These are phyloP conservation scores for Croton setiger DNA, from an alignment of 441 rosid genomes.

Conservation along the genomic window DNA sequence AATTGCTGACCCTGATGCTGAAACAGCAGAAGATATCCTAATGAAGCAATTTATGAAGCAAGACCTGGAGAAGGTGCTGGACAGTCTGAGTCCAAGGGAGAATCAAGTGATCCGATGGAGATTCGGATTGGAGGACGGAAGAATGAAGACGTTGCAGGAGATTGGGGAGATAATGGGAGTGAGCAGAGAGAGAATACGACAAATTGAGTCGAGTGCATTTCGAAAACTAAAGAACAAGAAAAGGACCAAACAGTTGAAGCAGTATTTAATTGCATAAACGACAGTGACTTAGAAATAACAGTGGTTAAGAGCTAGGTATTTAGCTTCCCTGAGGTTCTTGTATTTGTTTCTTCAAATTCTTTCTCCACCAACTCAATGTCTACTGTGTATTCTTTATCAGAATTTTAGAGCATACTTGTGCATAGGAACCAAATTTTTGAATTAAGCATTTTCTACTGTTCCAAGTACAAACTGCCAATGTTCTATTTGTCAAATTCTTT, in stretches of 20 bases:
- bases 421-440: conserved; percentile 28
- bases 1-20: conserved; percentile 72
- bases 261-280: conserved; percentile 45
- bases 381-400: conserved; percentile 16
- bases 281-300: neutral
- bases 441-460: conserved; percentile 6
- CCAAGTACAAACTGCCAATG: neutral
- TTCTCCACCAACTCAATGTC: conserved; percentile 12
- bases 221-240: conserved; percentile 84
- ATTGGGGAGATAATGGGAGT: conserved; percentile 81
- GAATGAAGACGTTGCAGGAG: conserved; percentile 89
- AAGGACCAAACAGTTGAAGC: conserved; percentile 67
- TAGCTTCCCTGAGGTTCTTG: conserved; percentile 19
- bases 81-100: conserved; percentile 63
- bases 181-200: conserved; percentile 86
- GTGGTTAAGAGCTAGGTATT: conserved; percentile 8
- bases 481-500: too few species aligned
- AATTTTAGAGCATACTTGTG: conserved; percentile 24
- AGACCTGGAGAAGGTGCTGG: conserved; percentile 74
- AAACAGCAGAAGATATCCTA: conserved; percentile 60
- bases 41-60: conserved; percentile 72
- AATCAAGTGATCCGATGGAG: conserved; percentile 84
- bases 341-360: conserved; percentile 9
- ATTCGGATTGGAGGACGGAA: conserved; percentile 85
- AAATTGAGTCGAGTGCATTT: conserved; percentile 72